These are phyloP conservation scores for Elsinoe arachidis DNA, from an alignment of 2,329 filamentous ascomycete species.

Conservation along the genomic window DNA sequence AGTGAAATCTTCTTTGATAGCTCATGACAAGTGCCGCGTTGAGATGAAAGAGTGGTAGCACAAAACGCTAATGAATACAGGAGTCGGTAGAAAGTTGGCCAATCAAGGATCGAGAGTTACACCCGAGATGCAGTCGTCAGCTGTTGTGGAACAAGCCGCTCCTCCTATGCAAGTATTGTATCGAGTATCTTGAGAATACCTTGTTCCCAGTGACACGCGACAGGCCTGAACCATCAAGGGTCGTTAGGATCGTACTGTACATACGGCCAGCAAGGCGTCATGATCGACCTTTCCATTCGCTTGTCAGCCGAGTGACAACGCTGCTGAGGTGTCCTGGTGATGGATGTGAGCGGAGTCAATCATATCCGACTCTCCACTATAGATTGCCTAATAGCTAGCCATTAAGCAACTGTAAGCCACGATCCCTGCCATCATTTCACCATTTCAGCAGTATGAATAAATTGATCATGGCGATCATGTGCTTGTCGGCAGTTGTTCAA, in stretches of 20 bases:
- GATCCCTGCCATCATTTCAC: conserved; percentile 6
- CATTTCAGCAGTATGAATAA: background rate
- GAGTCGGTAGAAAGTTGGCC: background rate
- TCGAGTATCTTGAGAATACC: background rate
- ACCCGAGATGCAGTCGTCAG: background rate
- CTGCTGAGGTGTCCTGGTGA: background rate
- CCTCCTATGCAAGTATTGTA: background rate
- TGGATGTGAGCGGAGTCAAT: background rate
- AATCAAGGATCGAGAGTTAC: background rate
- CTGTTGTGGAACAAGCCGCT: background rate
- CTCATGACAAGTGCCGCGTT: conserved; percentile 6
- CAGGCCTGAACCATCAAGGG: no score
- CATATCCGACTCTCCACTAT: background rate
- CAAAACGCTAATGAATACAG: background rate
- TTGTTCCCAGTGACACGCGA: no score
- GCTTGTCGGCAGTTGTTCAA: background rate
- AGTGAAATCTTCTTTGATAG: conserved; percentile 8
- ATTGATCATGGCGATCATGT: background rate
- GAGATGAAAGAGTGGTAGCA: conserved; percentile 1
- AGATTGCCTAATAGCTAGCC: conserved; percentile 10
- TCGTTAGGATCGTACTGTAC: no score
- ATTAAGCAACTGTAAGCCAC: background rate
- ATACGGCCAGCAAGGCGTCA: background rate
- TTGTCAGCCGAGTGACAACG: background rate
- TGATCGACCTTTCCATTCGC: background rate